Evolutionary conservation across 2,329 filamentous ascomycete species (phyloP), one percentile per base, ranked within the genome.

Genomic region (Calonectria ilicicola): DNA sequence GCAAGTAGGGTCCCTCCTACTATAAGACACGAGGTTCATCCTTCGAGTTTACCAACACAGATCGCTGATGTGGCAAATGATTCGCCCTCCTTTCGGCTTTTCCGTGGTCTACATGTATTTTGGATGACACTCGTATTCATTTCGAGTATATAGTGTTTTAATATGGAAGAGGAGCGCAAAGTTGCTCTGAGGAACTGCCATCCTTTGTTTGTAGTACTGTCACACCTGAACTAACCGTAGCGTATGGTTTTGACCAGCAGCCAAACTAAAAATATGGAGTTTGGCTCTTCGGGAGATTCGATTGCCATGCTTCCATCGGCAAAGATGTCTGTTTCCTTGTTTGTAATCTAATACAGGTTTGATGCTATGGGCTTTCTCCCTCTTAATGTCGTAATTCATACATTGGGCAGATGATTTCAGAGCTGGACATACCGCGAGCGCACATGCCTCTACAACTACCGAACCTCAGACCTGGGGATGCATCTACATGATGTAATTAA

Each of bases 71-170:
- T 49, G 44, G 15, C 8, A 42, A 6, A 17, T 27, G 17, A n/a
- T 5, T 60, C 35, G 32, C 32, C 38, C 26, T n/a, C 51, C n/a
- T 60, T 60, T 40, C 35, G 53, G 53, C 32, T 17, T 19, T 14
- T 21, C 53, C 53, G 53, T 26, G 8, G 5, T 10, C 12, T 60
- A 21, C 2, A 40, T 40, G n/a, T 40, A 27, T 8, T 40, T 26
- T 60, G 53, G 21, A 40, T 60, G 53, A 60, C 35, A 60, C 53
- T 60, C 53, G 53, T 60, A 60, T 40, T 60, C 53, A 60, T 60
- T 23, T 60, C 14, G n/a, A 60, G 32, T 60, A 60, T 60, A 60
- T 7, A 60, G 53, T 26, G 14, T n/a, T 26, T 60, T 60, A 60
- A 60, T 60, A 8, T 60, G 32, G 19, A 19, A 58, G 53, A 40